Percentiles rank a stretch among this genome's conserved stretches.
Conservation (phyloP, 495 filamentous ascomycete species). For the Penicillium pancosmium region DNA sequence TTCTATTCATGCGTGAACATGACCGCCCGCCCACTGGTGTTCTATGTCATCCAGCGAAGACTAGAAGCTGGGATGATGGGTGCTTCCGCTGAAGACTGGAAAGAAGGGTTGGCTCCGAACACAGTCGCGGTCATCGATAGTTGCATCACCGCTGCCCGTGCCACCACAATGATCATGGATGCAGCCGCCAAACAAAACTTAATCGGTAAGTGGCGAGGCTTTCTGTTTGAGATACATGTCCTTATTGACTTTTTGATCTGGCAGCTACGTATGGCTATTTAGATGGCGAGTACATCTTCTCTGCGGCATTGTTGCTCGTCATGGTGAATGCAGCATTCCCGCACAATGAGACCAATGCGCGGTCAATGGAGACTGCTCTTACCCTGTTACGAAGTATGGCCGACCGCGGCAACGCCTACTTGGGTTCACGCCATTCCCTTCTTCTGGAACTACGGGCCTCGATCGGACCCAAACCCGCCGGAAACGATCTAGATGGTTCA, state of each 20-base stretch:
- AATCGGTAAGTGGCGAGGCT: slow-evolving; percentile 32
- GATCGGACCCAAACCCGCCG: slow-evolving; percentile 24
- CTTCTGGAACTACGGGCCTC: slow-evolving; percentile 38
- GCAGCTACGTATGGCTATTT: slow-evolving; percentile 54
- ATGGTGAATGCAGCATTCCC: slow-evolving; percentile 55
- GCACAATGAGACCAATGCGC: slow-evolving; percentile 35
- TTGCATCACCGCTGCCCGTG: slow-evolving; percentile 50
- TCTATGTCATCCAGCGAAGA: slow-evolving; percentile 50
- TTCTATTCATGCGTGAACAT: slow-evolving; percentile 57
- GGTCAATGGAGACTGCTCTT: slow-evolving; percentile 46
- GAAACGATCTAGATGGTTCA: background rate
- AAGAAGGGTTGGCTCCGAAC: slow-evolving; percentile 40
- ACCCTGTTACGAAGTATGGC: slow-evolving; percentile 48
- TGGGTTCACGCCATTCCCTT: slow-evolving; percentile 44
- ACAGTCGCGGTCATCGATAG: slow-evolving; percentile 51
- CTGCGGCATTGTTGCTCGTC: slow-evolving; percentile 49
- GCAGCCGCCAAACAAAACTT: slow-evolving; percentile 47
- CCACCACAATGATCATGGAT: slow-evolving; percentile 50
- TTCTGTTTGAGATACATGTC: background rate
- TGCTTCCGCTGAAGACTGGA: slow-evolving; percentile 39
- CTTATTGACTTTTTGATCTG: background rate
- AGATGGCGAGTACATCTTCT: slow-evolving; percentile 53
- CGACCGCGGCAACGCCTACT: slow-evolving; percentile 49
- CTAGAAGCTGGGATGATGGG: slow-evolving; percentile 33
- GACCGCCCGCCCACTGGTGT: slow-evolving; percentile 52